phyloP scores from a whole-genome alignment of 345 rosid genomes.

The Triadica sebifera region DNA sequence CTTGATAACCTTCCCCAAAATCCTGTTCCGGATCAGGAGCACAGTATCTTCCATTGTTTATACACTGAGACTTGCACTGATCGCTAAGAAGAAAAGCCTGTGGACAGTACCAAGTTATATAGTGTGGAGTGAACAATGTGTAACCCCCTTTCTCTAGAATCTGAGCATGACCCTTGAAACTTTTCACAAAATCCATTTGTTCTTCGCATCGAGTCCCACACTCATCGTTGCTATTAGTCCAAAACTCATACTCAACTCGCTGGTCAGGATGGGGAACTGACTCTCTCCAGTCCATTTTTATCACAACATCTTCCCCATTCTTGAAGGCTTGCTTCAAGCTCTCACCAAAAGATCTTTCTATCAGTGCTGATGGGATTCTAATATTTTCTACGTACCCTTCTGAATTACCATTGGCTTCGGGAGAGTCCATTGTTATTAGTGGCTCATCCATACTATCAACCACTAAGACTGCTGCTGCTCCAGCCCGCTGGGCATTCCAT shows the following conservation, averaged over 20 bases:
- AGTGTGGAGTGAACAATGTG: constrained; percentile 85
- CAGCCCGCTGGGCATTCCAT: constrained; percentile 86
- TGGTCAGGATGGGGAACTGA: constrained; percentile 92
- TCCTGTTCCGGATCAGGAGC: constrained; percentile 97
- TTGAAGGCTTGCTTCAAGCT: constrained; percentile 66
- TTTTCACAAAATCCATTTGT: constrained; percentile 87
- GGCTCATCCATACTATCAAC: constrained; percentile 72
- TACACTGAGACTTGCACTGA: constrained; percentile 96
- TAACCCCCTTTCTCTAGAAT: constrained; percentile 84
- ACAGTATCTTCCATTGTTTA: constrained; percentile 89
- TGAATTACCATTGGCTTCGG: constrained; percentile 51
- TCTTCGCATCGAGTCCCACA: constrained; percentile 83
- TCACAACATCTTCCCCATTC: constrained; percentile 58
- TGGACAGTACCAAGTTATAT: constrained; percentile 96
- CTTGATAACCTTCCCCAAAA: constrained; percentile 76
- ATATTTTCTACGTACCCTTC: constrained; percentile 75
- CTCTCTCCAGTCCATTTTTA: constrained; percentile 87
- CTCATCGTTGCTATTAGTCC: constrained; percentile 96
- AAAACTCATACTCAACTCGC: constrained; percentile 88
- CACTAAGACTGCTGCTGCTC: constrained; percentile 85
- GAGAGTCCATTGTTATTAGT: constrained; percentile 91
- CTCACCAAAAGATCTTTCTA: constrained; percentile 62
- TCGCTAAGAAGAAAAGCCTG: constrained; percentile 48
- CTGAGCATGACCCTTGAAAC: constrained; percentile 89
- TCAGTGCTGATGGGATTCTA: constrained; percentile 77